Conservation (phyloP, 306 rosid genomes). For the Neltuma alba region DNA sequence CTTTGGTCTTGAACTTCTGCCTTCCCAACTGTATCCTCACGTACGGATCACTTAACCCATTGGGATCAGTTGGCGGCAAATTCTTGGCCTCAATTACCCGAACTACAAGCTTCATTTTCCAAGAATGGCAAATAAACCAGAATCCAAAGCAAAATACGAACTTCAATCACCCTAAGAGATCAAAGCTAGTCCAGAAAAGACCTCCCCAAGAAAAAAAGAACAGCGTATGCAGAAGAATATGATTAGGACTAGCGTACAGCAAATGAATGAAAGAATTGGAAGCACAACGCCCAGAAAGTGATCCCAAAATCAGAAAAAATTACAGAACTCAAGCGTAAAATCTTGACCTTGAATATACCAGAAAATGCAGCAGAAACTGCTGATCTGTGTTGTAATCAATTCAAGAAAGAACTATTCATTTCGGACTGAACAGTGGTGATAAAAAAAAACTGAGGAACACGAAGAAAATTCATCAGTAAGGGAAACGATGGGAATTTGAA, state of each 20-base stretch:
- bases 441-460: slow-evolving; percentile 19
- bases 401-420: background rate
- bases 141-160: slow-evolving; percentile 25
- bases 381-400: slow-evolving; percentile 15
- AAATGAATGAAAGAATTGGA: background rate
- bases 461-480: background rate
- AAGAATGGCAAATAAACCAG: background rate
- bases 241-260: background rate
- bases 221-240: slow-evolving; percentile 9
- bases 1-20: slow-evolving; percentile 84
- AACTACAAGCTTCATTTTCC: slow-evolving; percentile 76
- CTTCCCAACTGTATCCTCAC: slow-evolving; percentile 85
- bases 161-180: slow-evolving; percentile 15
- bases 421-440: background rate
- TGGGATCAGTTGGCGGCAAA: slow-evolving; percentile 86
- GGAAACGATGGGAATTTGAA: background rate
- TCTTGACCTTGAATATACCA: background rate
- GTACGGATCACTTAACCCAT: slow-evolving; percentile 93
- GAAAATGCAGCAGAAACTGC: slow-evolving; percentile 10
- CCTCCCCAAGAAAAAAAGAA: slow-evolving; percentile 40
- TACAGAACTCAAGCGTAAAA: background rate
- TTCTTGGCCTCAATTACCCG: slow-evolving; percentile 87
- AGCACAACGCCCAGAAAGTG: background rate
- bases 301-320: background rate
- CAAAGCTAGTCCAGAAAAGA: slow-evolving; percentile 31